These are phyloP conservation scores for Rhynchosporium graminicola DNA, from an alignment of 2,329 filamentous ascomycete genomes.

Conservation along the genomic window DNA sequence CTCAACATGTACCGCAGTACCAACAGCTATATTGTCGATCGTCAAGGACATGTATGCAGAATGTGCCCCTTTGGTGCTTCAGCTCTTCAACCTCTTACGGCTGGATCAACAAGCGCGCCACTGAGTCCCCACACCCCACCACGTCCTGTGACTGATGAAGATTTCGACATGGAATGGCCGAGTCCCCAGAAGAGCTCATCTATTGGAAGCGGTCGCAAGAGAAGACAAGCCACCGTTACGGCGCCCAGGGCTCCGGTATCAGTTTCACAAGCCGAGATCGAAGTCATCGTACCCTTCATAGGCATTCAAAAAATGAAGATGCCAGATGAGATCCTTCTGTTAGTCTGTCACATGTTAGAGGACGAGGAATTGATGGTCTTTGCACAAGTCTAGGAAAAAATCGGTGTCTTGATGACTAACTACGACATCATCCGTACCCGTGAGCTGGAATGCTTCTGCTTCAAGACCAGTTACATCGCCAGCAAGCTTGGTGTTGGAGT, in stretches of 20 bases:
- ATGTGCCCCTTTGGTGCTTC: constrained; percentile 31
- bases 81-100: not conserved
- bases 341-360: constrained; percentile 41
- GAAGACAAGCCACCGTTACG: not conserved
- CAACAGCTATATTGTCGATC: not conserved
- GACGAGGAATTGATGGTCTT: constrained; percentile 30
- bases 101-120: not conserved
- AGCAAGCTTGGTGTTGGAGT: constrained; percentile 47
- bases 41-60: constrained; percentile 25
- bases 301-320: constrained; percentile 30
- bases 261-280: not conserved
- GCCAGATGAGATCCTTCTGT: constrained; percentile 47
- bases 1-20: constrained; percentile 35
- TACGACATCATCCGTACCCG: constrained; percentile 38
- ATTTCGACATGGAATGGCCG: constrained; percentile 1
- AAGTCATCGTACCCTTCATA: not conserved
- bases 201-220: not conserved
- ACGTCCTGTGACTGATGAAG: not conserved
- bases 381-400: constrained; percentile 25
- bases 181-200: constrained; percentile 7
- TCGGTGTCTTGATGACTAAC: constrained; percentile 25
- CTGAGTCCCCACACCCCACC: constrained; percentile 22
- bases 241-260: not conserved
- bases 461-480: constrained; percentile 33
- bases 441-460: constrained; percentile 50